Evolutionary conservation across 441 rosid species (phyloP).

Genomic region (Gossypium schwendimanii): DNA sequence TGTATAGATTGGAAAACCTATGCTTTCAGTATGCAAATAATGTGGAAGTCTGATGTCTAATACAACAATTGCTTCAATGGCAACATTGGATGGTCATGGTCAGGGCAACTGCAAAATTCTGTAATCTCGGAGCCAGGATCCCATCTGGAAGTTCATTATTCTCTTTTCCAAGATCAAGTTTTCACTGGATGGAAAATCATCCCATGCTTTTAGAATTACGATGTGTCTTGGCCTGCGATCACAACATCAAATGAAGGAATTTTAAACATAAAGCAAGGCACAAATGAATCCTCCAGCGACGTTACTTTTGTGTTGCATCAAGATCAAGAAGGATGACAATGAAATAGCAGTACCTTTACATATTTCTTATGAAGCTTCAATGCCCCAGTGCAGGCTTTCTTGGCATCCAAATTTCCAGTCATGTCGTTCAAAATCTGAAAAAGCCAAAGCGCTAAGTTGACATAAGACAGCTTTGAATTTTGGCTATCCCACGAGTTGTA

Average conservation of each 20-base stretch:
- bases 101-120: conserved; percentile 14
- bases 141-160: not conserved
- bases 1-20: not conserved
- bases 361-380: conserved; percentile 96
- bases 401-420: conserved; percentile 86
- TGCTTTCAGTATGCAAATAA: conserved; percentile 4
- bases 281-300: too few species aligned
- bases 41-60: conserved; percentile 1
- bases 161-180: conserved; percentile 2
- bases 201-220: not conserved
- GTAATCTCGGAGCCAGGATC: conserved; percentile 8
- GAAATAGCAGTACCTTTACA: conserved; percentile 47
- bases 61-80: not conserved
- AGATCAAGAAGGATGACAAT: not conserved
- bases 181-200: not conserved
- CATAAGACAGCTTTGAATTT: not conserved
- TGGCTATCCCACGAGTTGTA: not conserved
- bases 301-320: too few species aligned
- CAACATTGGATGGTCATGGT: conserved; percentile 15
- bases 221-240: conserved; percentile 44
- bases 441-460: not conserved
- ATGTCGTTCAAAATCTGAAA: conserved; percentile 78
- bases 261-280: too few species aligned
- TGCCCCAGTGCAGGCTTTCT: conserved; percentile 77
- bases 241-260: conserved; percentile 2